phyloP scores from a whole-genome alignment of 2,329 filamentous ascomycete genomes.

The Colletotrichum theobromicola region DNA sequence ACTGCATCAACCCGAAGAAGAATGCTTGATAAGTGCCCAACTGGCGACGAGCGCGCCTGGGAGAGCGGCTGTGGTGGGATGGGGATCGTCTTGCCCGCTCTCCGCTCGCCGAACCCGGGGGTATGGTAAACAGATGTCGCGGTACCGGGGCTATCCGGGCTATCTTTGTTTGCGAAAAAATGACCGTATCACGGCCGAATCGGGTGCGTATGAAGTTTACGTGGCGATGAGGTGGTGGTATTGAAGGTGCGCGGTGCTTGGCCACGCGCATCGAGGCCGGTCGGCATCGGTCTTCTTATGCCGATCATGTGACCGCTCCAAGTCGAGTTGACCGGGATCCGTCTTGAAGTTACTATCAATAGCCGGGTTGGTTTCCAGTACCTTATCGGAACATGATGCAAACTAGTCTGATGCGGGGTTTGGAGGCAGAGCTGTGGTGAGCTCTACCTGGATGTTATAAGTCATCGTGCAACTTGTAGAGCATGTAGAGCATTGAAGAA shows the following conservation, averaged over 20 bases:
- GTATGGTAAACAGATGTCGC: not conserved
- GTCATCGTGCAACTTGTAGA: not conserved
- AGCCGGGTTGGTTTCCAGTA: not conserved
- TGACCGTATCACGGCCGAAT: slow-evolving; percentile 5
- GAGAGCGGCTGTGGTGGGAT: no score
- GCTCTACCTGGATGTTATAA: not conserved
- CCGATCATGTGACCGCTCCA: slow-evolving; percentile 28
- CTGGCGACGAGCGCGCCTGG: no score
- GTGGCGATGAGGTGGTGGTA: not conserved
- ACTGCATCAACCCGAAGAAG: not conserved
- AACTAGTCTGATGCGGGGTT: slow-evolving; percentile 3
- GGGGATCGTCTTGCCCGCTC: not conserved
- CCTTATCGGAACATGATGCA: not conserved
- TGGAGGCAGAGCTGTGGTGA: not conserved
- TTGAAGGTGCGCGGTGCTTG: not conserved
- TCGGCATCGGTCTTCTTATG: slow-evolving; percentile 16
- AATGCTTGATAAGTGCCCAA: not conserved
- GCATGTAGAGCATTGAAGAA: not conserved
- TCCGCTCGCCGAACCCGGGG: not conserved
- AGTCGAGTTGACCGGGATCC: not conserved
- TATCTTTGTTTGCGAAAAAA: not conserved
- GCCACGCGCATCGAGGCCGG: slow-evolving; percentile 9
- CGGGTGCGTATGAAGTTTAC: not conserved
- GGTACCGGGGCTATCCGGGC: not conserved
- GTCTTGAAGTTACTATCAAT: not conserved